A percentile compares a stretch with the other conserved stretches of the same genome.
phyloP scores from a whole-genome alignment of 2,329 filamentous ascomycete genomes.

The Aspergillus alliaceus region DNA sequence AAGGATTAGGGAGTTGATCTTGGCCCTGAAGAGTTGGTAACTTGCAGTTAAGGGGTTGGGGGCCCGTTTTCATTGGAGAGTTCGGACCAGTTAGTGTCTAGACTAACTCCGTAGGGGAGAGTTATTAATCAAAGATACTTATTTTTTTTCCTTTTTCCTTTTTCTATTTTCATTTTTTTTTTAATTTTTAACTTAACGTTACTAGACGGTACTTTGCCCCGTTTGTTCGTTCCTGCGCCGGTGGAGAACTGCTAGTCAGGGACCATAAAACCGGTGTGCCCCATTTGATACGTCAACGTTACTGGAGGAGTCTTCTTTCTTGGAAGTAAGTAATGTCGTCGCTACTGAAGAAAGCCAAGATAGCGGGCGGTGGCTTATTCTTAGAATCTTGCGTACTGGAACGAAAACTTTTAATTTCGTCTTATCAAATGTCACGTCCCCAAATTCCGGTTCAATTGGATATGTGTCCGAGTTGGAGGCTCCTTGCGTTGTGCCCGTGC shows the following conservation, averaged over 20 bases:
- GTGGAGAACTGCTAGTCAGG: slow-evolving; percentile 16
- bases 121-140: no score
- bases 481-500: slow-evolving; percentile 15
- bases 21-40: slow-evolving; percentile 15
- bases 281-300: neutral
- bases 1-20: slow-evolving; percentile 20
- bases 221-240: slow-evolving; percentile 20
- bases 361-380: no score
- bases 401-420: no score
- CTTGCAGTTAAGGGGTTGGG: slow-evolving; percentile 12
- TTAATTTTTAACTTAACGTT: slow-evolving; percentile 2
- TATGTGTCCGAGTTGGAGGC: neutral
- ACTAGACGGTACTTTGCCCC: neutral
- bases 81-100: neutral
- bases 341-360: no score
- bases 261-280: slow-evolving; percentile 1
- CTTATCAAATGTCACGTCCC: no score
- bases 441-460: neutral
- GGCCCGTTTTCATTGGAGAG: neutral
- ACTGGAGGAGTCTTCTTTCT: no score
- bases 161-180: neutral
- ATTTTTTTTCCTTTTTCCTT: neutral
- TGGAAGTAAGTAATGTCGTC: no score
- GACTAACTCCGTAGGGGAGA: neutral
- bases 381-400: no score